A percentile compares a stretch with the other conserved stretches of the same genome.
These are phyloP conservation scores for Avena atlantica DNA, from an alignment of 176 grass and related monocot species.

Conservation along the genomic window DNA sequence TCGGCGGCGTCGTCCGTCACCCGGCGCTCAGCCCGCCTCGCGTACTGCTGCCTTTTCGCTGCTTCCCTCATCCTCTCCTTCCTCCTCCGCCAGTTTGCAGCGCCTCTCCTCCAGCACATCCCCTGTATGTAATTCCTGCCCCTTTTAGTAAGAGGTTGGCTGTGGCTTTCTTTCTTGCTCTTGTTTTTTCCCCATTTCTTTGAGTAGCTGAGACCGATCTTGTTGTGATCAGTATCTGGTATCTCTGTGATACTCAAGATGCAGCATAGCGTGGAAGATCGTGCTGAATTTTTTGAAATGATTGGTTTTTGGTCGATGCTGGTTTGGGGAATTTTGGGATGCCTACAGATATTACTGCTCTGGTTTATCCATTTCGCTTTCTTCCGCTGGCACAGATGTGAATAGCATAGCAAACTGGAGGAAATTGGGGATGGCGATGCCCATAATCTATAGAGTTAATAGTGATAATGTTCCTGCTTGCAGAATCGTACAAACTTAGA, in stretches of 20 bases:
- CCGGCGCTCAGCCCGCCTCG: slow-evolving; percentile 58
- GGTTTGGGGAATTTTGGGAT: slow-evolving; percentile 18
- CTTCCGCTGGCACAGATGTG: neutral
- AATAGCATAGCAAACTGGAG: neutral
- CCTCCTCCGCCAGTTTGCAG: slow-evolving; percentile 56
- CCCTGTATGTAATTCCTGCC: slow-evolving; percentile 43
- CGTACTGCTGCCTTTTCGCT: slow-evolving; percentile 61
- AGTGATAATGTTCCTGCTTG: neutral
- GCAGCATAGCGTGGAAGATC: slow-evolving; percentile 6
- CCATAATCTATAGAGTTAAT: neutral
- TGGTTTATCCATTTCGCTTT: slow-evolving; percentile 21
- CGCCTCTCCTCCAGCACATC: slow-evolving; percentile 56
- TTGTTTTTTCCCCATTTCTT: neutral
- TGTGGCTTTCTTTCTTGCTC: neutral
- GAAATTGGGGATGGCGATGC: neutral
- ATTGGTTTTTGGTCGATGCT: neutral
- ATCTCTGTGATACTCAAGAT: neutral
- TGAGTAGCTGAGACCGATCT: neutral
- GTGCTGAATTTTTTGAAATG: neutral
- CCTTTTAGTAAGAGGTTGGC: neutral
- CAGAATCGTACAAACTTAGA: neutral
- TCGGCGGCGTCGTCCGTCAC: slow-evolving; percentile 72
- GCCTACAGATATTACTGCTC: neutral
- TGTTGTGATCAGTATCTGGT: neutral
- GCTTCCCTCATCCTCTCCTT: slow-evolving; percentile 57